Base-by-base conservation (phyloP, 805 yeast genomes). In the Zygosaccharomyces gambellarensis region DNA sequence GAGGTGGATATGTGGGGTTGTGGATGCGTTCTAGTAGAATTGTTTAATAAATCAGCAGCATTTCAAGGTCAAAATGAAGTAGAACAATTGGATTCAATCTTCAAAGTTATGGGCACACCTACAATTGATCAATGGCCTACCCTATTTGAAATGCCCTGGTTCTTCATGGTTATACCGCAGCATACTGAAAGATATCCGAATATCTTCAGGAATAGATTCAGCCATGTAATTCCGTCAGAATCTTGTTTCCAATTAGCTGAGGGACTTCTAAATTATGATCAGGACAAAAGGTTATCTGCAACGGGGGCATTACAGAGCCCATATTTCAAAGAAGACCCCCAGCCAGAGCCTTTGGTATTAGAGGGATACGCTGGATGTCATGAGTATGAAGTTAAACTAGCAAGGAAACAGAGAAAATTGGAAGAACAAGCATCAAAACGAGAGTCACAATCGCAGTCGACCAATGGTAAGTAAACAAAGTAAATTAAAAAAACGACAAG, bases 1-100 rank as follows among this genome's bases (percentile, higher is more conserved):
- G 96, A 87, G 59, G 94, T 94, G 8, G 99, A 94, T 63, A 82
- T 89, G 57, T 94, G 99, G 99, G 97, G 98, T 0, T 83, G 89
- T 52, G 99, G 99, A 2, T 94, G 98, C 70, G 72, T 94, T 23
- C 71, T 94, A 51, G 77, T 89, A 25, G 98, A 94, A 65, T 67
- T 94, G 34, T 89, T 87, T 61, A 78, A 83, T 1, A 79, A 82
- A 55, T 70, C 71, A 29, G 95, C 98, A 0, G 72, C 85, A 1
- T 94, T 94, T 65, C 95, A 85, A 65, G 98, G 97, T 1, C 75
- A 77, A 21, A 95, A 94, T 66, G 99, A 94, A 62, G 76, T 94
- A 36, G 83, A 87, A 45, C 97, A 92, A 65, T 65, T 94, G 27
- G 75, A 79, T 56, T 80, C 83, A 29, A 88, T 94, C 5, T 89